Evolutionary conservation across 306 rosid genomes (phyloP).

Genomic region (Parietaria judaica): DNA sequence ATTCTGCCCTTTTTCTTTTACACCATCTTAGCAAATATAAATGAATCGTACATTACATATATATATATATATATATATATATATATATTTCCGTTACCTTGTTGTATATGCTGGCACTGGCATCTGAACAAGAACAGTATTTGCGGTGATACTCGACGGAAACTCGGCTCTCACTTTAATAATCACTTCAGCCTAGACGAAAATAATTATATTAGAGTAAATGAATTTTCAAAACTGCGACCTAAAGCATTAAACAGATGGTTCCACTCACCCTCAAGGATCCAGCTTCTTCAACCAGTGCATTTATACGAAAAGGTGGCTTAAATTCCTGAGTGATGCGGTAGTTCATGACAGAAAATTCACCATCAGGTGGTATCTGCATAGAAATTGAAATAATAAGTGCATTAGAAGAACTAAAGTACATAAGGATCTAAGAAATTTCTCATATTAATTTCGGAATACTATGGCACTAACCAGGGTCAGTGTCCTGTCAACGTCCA

Average conservation of each 20-base stretch:
- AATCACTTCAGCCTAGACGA: slow-evolving; percentile 71
- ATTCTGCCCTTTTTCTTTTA: background rate
- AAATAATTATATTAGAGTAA: background rate
- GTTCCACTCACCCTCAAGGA: slow-evolving; percentile 47
- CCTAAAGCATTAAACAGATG: background rate
- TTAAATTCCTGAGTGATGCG: slow-evolving; percentile 84
- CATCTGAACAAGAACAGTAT: slow-evolving; percentile 60
- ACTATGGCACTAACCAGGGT: slow-evolving; percentile 51
- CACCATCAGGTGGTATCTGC: slow-evolving; percentile 88
- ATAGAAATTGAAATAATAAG: slow-evolving; percentile 16
- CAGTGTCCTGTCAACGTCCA: slow-evolving; percentile 68
- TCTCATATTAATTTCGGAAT: background rate
- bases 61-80: too few species aligned
- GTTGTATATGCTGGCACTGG: slow-evolving; percentile 73
- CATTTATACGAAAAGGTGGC: slow-evolving; percentile 77
- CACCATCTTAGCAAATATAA: background rate
- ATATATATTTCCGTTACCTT: slow-evolving; percentile 31
- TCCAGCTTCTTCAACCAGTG: slow-evolving; percentile 81
- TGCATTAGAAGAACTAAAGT: slow-evolving; percentile 1
- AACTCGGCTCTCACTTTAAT: slow-evolving; percentile 76
- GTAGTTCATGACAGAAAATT: slow-evolving; percentile 93
- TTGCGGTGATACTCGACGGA: slow-evolving; percentile 59
- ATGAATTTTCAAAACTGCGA: slow-evolving; percentile 7
- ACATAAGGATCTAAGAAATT: slow-evolving; percentile 3
- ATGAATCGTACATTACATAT: background rate